phyloP scores from a whole-genome alignment of 768 basidiomycete genomes.

The Plicaturopsis crispa region DNA sequence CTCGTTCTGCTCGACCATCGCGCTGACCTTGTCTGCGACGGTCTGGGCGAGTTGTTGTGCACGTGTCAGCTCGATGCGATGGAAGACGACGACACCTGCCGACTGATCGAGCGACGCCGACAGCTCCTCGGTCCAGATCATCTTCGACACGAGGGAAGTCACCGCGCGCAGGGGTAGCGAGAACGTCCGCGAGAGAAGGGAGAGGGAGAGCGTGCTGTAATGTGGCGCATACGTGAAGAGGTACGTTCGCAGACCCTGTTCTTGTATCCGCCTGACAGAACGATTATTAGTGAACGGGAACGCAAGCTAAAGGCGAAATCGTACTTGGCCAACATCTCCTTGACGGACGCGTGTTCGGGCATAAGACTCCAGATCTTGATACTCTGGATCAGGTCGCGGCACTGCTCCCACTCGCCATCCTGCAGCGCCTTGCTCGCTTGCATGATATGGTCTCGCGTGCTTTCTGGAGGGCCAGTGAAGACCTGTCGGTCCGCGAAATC shows the following conservation, averaged over 20 bases:
- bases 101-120: slow-evolving; percentile 90
- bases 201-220: slow-evolving; percentile 86
- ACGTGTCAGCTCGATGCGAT: slow-evolving; percentile 82
- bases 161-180: slow-evolving; percentile 74
- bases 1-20: slow-evolving; percentile 89
- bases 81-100: slow-evolving; percentile 86
- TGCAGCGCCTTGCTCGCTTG: slow-evolving; percentile 96
- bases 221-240: slow-evolving; percentile 96
- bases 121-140: slow-evolving; percentile 98
- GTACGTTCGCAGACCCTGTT: slow-evolving; percentile 94
- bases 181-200: slow-evolving; percentile 83
- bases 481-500: slow-evolving; percentile 98
- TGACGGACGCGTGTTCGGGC: slow-evolving; percentile 81
- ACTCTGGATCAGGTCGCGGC: slow-evolving; percentile 85
- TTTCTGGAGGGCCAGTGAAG: slow-evolving; percentile 98
- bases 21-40: slow-evolving; percentile 80
- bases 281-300: slow-evolving; percentile 1
- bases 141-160: slow-evolving; percentile 89
- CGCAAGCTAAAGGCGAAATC: slow-evolving; percentile 16
- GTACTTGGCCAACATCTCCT: slow-evolving; percentile 92
- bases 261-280: slow-evolving; percentile 80
- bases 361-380: slow-evolving; percentile 99
- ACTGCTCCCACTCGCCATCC: slow-evolving; percentile 95
- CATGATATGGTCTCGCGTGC: slow-evolving; percentile 98
- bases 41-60: slow-evolving; percentile 86